phyloP scores from a whole-genome alignment of 805 yeast genomes.

The Spathaspora gorwiae region DNA sequence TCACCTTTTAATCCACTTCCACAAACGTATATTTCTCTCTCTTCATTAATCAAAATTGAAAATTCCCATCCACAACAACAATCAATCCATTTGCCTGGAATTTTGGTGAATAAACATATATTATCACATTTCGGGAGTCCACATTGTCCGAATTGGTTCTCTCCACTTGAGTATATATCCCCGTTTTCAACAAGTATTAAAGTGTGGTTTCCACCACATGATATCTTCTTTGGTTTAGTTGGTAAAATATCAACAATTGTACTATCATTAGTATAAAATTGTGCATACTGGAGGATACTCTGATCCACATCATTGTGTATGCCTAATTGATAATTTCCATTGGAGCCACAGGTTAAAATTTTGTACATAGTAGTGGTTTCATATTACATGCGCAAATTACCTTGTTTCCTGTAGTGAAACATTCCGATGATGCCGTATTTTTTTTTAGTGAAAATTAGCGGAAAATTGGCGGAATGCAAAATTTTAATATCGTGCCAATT shows the following conservation, averaged over 20 bases:
- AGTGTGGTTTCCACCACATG: constrained; percentile 88
- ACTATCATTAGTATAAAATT: constrained; percentile 9
- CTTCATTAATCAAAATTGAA: constrained; percentile 44
- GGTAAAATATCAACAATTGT: constrained; percentile 7
- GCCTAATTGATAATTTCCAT: constrained; percentile 78
- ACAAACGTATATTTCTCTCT: constrained; percentile 42
- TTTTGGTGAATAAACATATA: constrained; percentile 11
- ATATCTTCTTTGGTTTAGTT: constrained; percentile 39
- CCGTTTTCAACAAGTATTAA: constrained; percentile 54
- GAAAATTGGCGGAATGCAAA: too few relatives aligned
- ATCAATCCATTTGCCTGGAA: constrained; percentile 35
- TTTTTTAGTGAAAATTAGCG: too few relatives aligned
- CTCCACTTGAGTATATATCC: constrained; percentile 54
- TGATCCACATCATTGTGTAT: constrained; percentile 46
- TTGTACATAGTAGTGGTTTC: constrained; percentile 3
- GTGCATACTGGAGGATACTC: constrained; percentile 12
- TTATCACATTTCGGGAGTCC: constrained; percentile 18
- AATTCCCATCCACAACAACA: constrained; percentile 81
- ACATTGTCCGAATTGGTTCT: constrained; percentile 52
- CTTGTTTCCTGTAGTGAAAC: too few relatives aligned
- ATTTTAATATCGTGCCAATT: too few relatives aligned
- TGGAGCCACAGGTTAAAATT: constrained; percentile 72
- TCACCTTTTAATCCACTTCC: constrained; percentile 77
- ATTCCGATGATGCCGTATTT: too few relatives aligned
- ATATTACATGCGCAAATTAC: too few relatives aligned